Conservation (phyloP, 139 green algal species). For the Micractinium conductrix region DNA sequence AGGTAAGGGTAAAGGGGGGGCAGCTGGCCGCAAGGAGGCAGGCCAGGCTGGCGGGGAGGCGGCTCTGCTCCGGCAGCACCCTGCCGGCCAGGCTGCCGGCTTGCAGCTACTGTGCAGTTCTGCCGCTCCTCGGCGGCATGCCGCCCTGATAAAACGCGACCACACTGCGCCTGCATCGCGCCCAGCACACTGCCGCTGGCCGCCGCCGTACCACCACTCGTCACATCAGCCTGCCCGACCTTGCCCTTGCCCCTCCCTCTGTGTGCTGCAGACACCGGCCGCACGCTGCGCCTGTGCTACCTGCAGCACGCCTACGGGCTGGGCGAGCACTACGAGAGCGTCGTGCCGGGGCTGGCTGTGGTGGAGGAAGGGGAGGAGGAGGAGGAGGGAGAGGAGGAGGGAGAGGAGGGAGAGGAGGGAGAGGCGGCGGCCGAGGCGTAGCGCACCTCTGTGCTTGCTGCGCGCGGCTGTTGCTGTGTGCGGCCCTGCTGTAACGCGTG, state of each 20-base stretch:
- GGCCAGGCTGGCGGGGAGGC: too few relatives aligned
- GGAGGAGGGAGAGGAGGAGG: neutral
- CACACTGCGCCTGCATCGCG: too few relatives aligned
- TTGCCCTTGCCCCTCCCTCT: too few relatives aligned
- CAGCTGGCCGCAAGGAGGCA: neutral
- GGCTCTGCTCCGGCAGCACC: neutral
- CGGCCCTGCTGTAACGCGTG: too few relatives aligned
- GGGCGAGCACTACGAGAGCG: slow-evolving; percentile 97
- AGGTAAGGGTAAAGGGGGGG: neutral
- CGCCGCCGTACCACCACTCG: too few relatives aligned
- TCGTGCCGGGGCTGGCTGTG: slow-evolving; percentile 39
- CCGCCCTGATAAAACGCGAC: too few relatives aligned
- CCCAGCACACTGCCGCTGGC: neutral
- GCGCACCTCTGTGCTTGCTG: neutral
- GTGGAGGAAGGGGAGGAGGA: neutral
- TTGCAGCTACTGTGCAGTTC: neutral
- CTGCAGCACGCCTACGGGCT: slow-evolving; percentile 91
- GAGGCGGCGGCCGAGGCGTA: neutral
- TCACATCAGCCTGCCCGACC: neutral
- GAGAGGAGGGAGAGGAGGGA: neutral
- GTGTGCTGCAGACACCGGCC: slow-evolving; percentile 28
- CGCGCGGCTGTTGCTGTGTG: neutral
- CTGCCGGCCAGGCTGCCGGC: neutral
- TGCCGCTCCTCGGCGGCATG: too few relatives aligned
- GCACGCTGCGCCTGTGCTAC: slow-evolving; percentile 82